phyloP scores from a whole-genome alignment of 345 rosid species.

The Arabis hirsuta region DNA sequence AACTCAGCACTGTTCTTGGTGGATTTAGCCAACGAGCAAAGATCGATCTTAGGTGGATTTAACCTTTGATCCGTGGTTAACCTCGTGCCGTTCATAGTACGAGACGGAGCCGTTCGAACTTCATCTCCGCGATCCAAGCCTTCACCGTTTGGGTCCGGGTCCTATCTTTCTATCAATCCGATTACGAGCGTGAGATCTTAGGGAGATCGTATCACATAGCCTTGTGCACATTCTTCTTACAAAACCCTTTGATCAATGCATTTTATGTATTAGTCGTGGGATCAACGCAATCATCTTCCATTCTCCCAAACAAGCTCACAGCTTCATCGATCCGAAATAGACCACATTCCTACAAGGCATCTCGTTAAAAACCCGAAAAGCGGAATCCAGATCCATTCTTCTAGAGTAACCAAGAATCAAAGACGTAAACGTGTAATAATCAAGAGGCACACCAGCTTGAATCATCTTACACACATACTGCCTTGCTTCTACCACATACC shows the following conservation, averaged over 20 bases:
- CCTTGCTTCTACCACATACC: constrained; percentile 57
- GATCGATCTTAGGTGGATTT: too few species aligned
- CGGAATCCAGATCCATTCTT: constrained; percentile 27
- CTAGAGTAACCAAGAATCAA: constrained; percentile 55
- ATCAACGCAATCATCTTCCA: constrained; percentile 59
- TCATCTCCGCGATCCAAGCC: too few species aligned
- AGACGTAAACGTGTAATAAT: constrained; percentile 63
- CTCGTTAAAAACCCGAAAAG: constrained; percentile 49
- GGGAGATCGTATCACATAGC: too few species aligned
- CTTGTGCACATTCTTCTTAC: constrained; percentile 65
- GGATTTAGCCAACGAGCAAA: too few species aligned
- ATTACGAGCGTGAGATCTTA: too few species aligned
- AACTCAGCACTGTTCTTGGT: too few species aligned
- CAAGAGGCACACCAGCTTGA: constrained; percentile 56
- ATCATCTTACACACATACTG: constrained; percentile 57
- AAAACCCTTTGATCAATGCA: constrained; percentile 65
- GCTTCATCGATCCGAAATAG: constrained; percentile 68
- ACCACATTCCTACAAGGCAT: constrained; percentile 71
- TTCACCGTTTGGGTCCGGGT: too few species aligned
- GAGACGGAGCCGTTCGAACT: too few species aligned
- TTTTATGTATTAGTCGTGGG: constrained; percentile 73
- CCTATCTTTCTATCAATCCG: too few species aligned
- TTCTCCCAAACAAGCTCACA: constrained; percentile 52
- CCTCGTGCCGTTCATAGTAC: too few species aligned
- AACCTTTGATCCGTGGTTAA: too few species aligned